These are phyloP conservation scores for Eucalyptus virginea DNA, from an alignment of 345 rosid genomes.

Conservation along the genomic window DNA sequence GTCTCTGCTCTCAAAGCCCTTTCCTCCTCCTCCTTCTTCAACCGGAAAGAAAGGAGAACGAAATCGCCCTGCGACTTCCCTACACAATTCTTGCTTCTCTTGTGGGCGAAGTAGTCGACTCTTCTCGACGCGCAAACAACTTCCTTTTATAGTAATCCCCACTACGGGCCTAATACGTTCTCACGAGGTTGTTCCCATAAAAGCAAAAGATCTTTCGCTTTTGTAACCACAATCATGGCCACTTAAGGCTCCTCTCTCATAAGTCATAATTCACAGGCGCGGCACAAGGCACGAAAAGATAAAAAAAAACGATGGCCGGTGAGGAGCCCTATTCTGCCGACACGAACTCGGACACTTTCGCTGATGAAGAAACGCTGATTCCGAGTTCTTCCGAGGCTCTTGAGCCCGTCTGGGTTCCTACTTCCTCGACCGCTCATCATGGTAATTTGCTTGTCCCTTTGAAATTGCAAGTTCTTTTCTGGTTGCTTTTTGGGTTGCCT, in stretches of 20 bases:
- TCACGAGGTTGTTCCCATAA: background rate
- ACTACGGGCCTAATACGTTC: background rate
- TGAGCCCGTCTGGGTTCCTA: constrained; percentile 27
- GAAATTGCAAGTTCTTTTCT: background rate
- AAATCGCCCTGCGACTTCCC: background rate
- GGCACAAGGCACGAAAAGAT: background rate
- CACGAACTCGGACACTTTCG: constrained; percentile 7
- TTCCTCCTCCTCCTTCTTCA: background rate
- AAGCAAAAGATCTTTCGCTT: background rate
- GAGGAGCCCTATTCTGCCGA: background rate
- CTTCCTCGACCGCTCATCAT: constrained; percentile 5
- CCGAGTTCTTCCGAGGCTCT: constrained; percentile 12
- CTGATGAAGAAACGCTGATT: constrained; percentile 4
- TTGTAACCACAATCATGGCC: background rate
- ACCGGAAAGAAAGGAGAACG: background rate
- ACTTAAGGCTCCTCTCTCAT: background rate
- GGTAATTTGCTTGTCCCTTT: constrained; percentile 7
- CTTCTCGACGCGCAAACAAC: background rate
- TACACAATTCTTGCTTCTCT: background rate
- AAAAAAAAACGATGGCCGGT: constrained; percentile 8
- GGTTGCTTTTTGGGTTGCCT: background rate
- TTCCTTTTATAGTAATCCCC: background rate
- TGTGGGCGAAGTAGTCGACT: background rate
- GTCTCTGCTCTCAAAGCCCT: background rate
- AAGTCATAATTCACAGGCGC: background rate